Conservation (phyloP, 768 basidiomycete species). For the Amanita pallidorosea region DNA sequence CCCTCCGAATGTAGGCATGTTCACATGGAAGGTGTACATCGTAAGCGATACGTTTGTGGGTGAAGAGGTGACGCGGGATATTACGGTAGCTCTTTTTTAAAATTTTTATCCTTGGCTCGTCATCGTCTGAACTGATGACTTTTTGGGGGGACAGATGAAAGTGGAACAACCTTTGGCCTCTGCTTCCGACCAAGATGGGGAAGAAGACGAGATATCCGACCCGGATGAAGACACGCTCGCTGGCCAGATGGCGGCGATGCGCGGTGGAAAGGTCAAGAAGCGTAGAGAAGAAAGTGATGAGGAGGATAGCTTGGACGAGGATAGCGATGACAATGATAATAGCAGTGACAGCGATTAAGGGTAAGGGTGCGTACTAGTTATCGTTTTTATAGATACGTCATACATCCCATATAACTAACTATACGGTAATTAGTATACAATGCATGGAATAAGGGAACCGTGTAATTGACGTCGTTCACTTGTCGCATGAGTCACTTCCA, state of each 20-base stretch:
- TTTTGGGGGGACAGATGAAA: slow-evolving; percentile 45
- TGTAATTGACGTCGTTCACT: too few relatives aligned
- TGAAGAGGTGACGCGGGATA: slow-evolving; percentile 59
- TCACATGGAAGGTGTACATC: slow-evolving; percentile 82
- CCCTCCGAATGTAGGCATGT: slow-evolving; percentile 71
- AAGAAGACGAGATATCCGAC: slow-evolving; percentile 93
- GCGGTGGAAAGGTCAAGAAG: slow-evolving; percentile 79
- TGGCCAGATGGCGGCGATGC: slow-evolving; percentile 97
- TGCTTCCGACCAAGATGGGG: slow-evolving; percentile 36
- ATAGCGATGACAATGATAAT: slow-evolving; percentile 40
- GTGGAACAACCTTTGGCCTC: slow-evolving; percentile 62
- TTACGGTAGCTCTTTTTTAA: slow-evolving; percentile 50
- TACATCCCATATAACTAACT: too few relatives aligned
- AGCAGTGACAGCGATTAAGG: slow-evolving; percentile 21
- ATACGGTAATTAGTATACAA: too few relatives aligned
- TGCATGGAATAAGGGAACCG: too few relatives aligned
- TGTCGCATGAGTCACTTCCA: too few relatives aligned
- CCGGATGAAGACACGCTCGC: slow-evolving; percentile 95
- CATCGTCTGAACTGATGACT: not conserved
- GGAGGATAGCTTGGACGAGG: slow-evolving; percentile 36
- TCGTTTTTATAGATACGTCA: too few relatives aligned
- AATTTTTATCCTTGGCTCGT: slow-evolving; percentile 8
- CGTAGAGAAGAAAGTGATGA: slow-evolving; percentile 33
- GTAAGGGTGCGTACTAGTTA: slow-evolving; percentile 8
- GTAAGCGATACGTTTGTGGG: slow-evolving; percentile 86